Conservation (phyloP, 208 protist species). For the Trypanosoma scelopori region DNA sequence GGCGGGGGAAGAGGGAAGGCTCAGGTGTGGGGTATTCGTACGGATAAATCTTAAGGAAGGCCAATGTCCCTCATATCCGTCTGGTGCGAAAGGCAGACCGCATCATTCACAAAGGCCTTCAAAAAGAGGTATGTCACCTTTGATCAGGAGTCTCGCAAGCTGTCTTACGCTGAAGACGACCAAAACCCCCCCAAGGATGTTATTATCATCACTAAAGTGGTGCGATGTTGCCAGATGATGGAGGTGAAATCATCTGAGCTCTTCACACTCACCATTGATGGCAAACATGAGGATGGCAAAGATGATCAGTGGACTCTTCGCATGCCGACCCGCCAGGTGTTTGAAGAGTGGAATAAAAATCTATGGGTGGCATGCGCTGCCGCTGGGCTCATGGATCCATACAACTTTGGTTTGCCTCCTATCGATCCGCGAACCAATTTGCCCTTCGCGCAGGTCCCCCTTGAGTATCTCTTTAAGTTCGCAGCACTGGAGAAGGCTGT, state of each 20-base stretch:
- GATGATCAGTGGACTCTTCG: constrained; percentile 28
- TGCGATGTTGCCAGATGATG: constrained; percentile 20
- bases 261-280: constrained; percentile 21
- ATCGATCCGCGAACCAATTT: constrained; percentile 20
- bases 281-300: constrained; percentile 20
- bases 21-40: background rate
- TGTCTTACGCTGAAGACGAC: constrained; percentile 21
- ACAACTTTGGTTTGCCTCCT: constrained; percentile 21
- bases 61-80: constrained; percentile 10
- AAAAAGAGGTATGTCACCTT: constrained; percentile 28
- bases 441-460: constrained; percentile 25
- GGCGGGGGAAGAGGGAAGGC: background rate
- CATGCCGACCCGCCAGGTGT: constrained; percentile 15
- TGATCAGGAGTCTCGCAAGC: constrained; percentile 23
- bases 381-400: constrained; percentile 28
- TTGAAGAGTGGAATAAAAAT: constrained; percentile 25
- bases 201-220: constrained; percentile 21
- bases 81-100: constrained; percentile 21
- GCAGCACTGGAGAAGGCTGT: constrained; percentile 21
- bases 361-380: constrained; percentile 14
- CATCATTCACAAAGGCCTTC: constrained; percentile 24
- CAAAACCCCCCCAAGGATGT: constrained; percentile 15
- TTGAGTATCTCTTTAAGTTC: constrained; percentile 26
- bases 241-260: constrained; percentile 19
- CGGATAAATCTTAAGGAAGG: background rate